Conservation (phyloP, 768 basidiomycete species). For the Kockovaella imperatae region DNA sequence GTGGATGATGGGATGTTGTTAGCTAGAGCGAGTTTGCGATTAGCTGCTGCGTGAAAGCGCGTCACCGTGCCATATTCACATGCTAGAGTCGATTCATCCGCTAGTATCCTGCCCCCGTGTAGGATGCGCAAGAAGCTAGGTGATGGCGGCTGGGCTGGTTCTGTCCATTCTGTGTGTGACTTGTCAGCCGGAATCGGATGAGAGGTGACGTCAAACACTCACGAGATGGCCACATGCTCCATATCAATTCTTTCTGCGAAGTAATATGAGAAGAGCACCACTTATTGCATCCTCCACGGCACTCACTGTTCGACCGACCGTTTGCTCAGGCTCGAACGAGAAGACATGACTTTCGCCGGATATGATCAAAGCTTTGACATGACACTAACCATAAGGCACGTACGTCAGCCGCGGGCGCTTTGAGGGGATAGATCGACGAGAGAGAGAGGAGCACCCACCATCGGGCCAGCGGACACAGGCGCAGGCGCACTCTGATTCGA, state of each 20-base stretch:
- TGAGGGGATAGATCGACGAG: too few species aligned
- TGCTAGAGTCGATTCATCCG: slow-evolving; percentile 34
- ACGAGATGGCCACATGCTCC: slow-evolving; percentile 36
- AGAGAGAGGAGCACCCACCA: too few species aligned
- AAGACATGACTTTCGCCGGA: slow-evolving; percentile 40
- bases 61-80: slow-evolving; percentile 18
- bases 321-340: slow-evolving; percentile 39
- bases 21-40: slow-evolving; percentile 11
- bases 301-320: slow-evolving; percentile 36
- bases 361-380: slow-evolving; percentile 38
- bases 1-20: slow-evolving; percentile 30
- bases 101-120: slow-evolving; percentile 32
- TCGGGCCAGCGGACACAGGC: too few species aligned
- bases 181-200: neutral
- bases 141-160: slow-evolving; percentile 32
- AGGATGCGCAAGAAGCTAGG: slow-evolving; percentile 31
- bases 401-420: too few species aligned
- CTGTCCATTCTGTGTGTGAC: slow-evolving; percentile 20
- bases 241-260: slow-evolving; percentile 29
- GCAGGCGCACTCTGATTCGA: too few species aligned
- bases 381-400: slow-evolving; percentile 25
- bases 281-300: neutral
- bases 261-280: neutral
- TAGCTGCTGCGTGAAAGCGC: neutral
- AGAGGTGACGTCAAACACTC: neutral